These are phyloP conservation scores for Lactarius evosmus DNA, from an alignment of 768 basidiomycete species.

Conservation along the genomic window DNA sequence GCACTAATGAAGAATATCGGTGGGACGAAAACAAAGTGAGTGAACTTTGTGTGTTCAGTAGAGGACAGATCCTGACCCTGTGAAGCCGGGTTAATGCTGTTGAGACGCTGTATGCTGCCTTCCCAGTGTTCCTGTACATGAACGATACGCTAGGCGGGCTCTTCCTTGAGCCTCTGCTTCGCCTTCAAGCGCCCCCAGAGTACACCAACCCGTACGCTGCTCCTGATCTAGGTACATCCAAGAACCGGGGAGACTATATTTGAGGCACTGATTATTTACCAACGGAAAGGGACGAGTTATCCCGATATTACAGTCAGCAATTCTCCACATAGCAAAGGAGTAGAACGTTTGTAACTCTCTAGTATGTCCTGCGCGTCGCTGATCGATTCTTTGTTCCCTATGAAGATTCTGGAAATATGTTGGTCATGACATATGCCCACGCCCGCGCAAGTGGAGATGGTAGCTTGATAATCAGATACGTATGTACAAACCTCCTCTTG, in stretches of 20 bases:
- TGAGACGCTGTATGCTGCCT: conserved; percentile 51
- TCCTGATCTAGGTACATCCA: conserved; percentile 27
- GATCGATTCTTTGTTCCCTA: background rate
- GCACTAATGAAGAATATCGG: conserved; percentile 45
- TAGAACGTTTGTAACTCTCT: conserved; percentile 13
- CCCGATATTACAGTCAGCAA: conserved; percentile 2
- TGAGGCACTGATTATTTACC: background rate
- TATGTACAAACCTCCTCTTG: background rate
- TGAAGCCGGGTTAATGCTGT: conserved; percentile 43
- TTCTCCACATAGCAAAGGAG: background rate
- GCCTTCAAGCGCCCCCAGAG: conserved; percentile 19
- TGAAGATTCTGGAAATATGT: conserved; percentile 36
- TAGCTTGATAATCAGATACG: conserved; percentile 29
- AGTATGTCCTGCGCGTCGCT: background rate
- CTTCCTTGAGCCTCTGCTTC: conserved; percentile 30
- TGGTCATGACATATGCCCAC: conserved; percentile 36
- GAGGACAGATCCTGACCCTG: conserved; percentile 2
- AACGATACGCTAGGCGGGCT: conserved; percentile 47
- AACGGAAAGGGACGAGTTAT: background rate
- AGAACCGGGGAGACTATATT: too few species aligned
- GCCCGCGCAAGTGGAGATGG: conserved; percentile 31
- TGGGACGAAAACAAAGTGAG: conserved; percentile 37
- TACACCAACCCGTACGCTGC: conserved; percentile 26
- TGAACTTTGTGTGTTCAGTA: background rate
- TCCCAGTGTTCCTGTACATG: conserved; percentile 51